Evolutionary conservation across 768 basidiomycete genomes (phyloP), one percentile per base, ranked within the genome.

Genomic region (Cystobasidium tubakii): DNA sequence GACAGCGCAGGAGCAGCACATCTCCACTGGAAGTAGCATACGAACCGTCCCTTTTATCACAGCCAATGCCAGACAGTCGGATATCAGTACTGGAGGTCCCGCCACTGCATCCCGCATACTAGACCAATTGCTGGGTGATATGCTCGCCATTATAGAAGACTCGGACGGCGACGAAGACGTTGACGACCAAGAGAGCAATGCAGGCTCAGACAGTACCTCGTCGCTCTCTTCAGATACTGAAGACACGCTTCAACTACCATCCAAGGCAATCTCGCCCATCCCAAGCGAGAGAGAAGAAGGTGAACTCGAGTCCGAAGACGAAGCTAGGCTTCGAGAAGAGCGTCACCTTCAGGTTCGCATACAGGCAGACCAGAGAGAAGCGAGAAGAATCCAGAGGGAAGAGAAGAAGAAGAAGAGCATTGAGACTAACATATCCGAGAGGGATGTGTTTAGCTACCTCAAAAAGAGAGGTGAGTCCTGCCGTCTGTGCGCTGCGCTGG

Each of bases 111-210:
- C 39, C 6, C 42, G 42, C 23, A 67, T 67, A 12, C 66, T 67
- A 3, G 66, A 67, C 29, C 9, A 42, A n/a, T 31, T 67, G 50
- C 66, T 67, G 19, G 66, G 27, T 9, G 66, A 67, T 23, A 67
- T 67, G 66, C 43, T 67, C 66, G 29, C 27, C 27, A 33, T 67
- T n/a, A 2, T 67, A 6, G 66, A 65, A 33, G 36, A 67, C 15
- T 62, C 60, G 25, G 66, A 67, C 4, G 43, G 3, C 7, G 63
- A 65, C 15, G 25, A 23, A 3, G 66, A 67, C 31, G 46, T 3
- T 31, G 42, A 53, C 3, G 42, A 21, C 46, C 25, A n/a, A 34
- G 65, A 33, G 42, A 53, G 66, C 31, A 15, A 44, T 44, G 33
- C 36, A 31, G 23, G 23, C 31, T 29, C 62, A 9, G 6, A 6